Conservation (phyloP, 2,329 filamentous ascomycete genomes). For the Aureobasidium subglaciale region DNA sequence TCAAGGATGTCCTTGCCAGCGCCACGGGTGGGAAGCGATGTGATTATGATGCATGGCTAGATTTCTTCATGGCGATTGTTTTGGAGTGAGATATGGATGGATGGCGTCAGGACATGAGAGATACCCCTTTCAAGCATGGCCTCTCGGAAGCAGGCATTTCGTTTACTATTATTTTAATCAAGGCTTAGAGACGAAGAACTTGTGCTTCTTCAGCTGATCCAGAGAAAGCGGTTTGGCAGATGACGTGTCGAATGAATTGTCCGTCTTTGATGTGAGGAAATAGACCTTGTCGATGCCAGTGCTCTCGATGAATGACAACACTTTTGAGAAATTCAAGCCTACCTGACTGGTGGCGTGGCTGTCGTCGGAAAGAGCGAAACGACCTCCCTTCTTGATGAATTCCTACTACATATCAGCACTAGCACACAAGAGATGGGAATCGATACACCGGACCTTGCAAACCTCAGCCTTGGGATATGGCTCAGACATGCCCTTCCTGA, state of each 20-base stretch:
- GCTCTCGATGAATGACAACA: conserved; percentile 62
- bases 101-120: conserved; percentile 3
- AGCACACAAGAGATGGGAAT: neutral
- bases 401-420: conserved; percentile 43
- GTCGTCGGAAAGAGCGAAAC: conserved; percentile 89
- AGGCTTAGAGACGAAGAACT: neutral
- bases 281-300: conserved; percentile 56
- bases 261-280: conserved; percentile 24
- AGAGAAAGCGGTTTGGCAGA: neutral
- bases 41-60: conserved; percentile 21
- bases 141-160: neutral
- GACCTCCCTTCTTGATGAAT: conserved; percentile 66
- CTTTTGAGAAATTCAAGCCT: conserved; percentile 70
- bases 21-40: conserved; percentile 8
- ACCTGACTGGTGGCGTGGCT: conserved; percentile 85
- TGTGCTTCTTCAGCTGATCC: conserved; percentile 12
- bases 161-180: neutral
- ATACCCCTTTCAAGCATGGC: conserved; percentile 5
- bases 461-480: conserved; percentile 79
- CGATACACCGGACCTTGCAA: conserved; percentile 53
- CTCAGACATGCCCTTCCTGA: conserved; percentile 85
- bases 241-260: conserved; percentile 9
- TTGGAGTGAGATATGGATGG: conserved; percentile 15
- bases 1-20: conserved; percentile 22
- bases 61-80: conserved; percentile 21